These are phyloP conservation scores for Gossypium sturtianum DNA, from an alignment of 345 rosid genomes.

Conservation along the genomic window DNA sequence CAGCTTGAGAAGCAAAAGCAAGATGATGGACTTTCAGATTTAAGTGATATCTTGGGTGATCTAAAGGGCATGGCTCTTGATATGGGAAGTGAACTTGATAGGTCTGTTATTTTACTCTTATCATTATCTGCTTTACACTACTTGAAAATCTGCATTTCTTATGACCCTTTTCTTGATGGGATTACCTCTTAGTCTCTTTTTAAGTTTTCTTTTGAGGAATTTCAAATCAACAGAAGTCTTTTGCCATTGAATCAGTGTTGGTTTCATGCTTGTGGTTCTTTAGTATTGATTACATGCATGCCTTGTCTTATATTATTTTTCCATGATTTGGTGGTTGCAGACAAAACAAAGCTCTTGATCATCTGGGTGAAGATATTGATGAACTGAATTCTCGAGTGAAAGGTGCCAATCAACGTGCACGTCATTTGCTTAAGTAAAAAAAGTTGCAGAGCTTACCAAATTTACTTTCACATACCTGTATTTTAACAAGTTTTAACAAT, in stretches of 20 bases:
- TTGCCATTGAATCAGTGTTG: too few relatives aligned
- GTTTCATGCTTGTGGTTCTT: neutral
- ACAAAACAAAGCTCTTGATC: conserved; percentile 87
- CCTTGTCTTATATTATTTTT: neutral
- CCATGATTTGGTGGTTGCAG: conserved; percentile 37
- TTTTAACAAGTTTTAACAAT: neutral
- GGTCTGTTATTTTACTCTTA: conserved; percentile 30
- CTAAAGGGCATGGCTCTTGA: conserved; percentile 88
- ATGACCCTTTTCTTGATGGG: neutral
- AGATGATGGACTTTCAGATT: conserved; percentile 80
- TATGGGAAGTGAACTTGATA: conserved; percentile 85
- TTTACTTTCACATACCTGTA: neutral
- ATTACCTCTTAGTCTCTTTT: neutral
- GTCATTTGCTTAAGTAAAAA: conserved; percentile 62
- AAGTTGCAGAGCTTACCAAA: neutral
- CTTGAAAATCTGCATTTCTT: neutral
- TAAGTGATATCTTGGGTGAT: conserved; percentile 75
- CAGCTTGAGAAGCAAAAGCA: conserved; percentile 83
- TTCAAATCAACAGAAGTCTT: too few relatives aligned
- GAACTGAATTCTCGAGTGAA: conserved; percentile 71
- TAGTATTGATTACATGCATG: neutral
- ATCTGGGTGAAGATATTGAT: conserved; percentile 64
- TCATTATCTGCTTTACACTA: neutral
- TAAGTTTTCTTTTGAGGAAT: too few relatives aligned
- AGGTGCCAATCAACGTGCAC: conserved; percentile 87